These are phyloP conservation scores for Macrolepiota dolichaula DNA, from an alignment of 768 basidiomycete genomes.

Conservation along the genomic window DNA sequence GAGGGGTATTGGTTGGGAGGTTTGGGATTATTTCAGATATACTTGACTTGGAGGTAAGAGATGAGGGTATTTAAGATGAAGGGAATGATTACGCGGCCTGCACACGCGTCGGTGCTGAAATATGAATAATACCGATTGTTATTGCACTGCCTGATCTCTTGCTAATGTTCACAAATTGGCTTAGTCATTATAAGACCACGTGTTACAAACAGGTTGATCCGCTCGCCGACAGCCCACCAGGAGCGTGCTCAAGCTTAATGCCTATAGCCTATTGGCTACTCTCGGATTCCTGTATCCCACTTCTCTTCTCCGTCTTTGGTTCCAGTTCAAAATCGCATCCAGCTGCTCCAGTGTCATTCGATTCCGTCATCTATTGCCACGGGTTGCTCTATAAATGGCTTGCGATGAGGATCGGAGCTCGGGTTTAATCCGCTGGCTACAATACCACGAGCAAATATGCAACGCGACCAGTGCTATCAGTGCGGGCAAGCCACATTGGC, in stretches of 20 bases:
- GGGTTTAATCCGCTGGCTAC: not conserved
- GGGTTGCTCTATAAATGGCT: not conserved
- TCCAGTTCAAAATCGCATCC: not conserved
- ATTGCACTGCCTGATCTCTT: not conserved
- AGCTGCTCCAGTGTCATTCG: not conserved
- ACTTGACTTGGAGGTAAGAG: not conserved
- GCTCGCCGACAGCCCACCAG: not conserved
- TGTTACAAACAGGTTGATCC: not conserved
- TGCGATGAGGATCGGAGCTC: not conserved
- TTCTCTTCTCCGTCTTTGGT: not conserved
- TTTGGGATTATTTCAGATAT: not conserved
- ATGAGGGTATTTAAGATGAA: slow-evolving; percentile 1
- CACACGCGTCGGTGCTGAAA: not conserved
- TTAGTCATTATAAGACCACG: not conserved
- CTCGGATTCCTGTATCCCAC: not conserved
- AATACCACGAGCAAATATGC: not conserved
- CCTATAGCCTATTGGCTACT: not conserved
- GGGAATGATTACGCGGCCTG: slow-evolving; percentile 17
- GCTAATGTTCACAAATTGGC: not conserved
- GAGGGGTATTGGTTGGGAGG: not conserved
- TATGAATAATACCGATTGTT: not conserved
- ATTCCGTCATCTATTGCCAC: not conserved
- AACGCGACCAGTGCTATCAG: not conserved
- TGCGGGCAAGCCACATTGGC: not conserved
- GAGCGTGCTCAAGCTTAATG: not conserved